Evolutionary conservation across 106 monocot species (phyloP).

Genomic region (Phalaenopsis equestris): DNA sequence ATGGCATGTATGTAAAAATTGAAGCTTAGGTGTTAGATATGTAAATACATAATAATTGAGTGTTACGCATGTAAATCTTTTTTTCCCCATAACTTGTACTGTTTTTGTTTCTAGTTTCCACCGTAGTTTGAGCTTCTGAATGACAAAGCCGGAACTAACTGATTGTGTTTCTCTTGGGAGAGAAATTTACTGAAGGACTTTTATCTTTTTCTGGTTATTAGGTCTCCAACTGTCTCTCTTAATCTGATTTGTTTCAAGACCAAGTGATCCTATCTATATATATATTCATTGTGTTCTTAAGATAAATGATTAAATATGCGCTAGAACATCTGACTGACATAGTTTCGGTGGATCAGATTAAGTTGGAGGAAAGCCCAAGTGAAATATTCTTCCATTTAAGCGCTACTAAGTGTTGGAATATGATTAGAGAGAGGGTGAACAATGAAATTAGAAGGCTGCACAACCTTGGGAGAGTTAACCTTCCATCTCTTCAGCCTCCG

Average conservation of each 20-base stretch:
- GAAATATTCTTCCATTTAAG: conserved; percentile 77
- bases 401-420: conserved; percentile 76
- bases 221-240: not conserved
- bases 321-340: not conserved
- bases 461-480: conserved; percentile 27
- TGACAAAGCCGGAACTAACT: not conserved
- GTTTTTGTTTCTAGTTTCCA: conserved; percentile 1
- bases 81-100: not conserved
- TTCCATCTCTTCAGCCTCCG: conserved; percentile 65
- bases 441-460: conserved; percentile 57
- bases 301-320: not conserved
- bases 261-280: not conserved
- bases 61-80: too few species aligned
- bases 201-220: not conserved
- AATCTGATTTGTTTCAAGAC: not conserved
- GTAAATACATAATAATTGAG: too few species aligned
- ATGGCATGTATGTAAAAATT: too few species aligned
- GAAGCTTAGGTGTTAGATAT: too few species aligned
- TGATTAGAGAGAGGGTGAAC: conserved; percentile 80
- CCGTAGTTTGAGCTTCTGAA: not conserved
- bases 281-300: not conserved
- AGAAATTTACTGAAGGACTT: not conserved
- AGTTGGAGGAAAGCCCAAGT: conserved; percentile 49
- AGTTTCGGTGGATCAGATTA: conserved; percentile 38
- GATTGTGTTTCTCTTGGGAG: not conserved